Conservation (phyloP, 164 flowering plant species). For the Paratinospora sagittata region DNA sequence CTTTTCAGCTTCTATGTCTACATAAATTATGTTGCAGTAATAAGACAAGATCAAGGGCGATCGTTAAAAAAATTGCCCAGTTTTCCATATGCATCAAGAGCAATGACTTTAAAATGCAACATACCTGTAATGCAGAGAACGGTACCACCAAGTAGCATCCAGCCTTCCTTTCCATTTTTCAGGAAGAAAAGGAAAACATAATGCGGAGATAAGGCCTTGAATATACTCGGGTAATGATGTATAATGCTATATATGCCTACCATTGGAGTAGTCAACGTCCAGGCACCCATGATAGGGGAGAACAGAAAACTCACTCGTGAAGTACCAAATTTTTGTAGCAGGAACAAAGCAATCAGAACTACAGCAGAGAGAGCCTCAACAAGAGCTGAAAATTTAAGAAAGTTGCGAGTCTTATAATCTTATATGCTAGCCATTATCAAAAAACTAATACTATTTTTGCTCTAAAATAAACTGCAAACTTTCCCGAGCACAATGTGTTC, state of each 20-base stretch:
- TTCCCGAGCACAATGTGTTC: neutral
- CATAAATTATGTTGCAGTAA: neutral
- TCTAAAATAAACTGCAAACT: neutral
- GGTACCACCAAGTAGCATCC: slow-evolving; percentile 76
- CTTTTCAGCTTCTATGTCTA: neutral
- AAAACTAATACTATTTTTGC: neutral
- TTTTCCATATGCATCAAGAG: neutral
- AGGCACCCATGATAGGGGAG: slow-evolving; percentile 81
- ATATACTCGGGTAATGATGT: slow-evolving; percentile 57
- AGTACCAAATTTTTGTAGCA: slow-evolving; percentile 76
- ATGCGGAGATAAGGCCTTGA: slow-evolving; percentile 77
- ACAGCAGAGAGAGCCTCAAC: slow-evolving; percentile 61
- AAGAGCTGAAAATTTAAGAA: slow-evolving; percentile 41
- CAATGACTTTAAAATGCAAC: slow-evolving; percentile 2
- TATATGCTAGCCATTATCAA: neutral
- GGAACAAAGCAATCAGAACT: slow-evolving; percentile 53
- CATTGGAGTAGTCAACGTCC: slow-evolving; percentile 69
- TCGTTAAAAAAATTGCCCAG: neutral
- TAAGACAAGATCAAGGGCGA: neutral
- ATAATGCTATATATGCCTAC: slow-evolving; percentile 70
- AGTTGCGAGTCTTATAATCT: neutral
- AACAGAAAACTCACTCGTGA: slow-evolving; percentile 74
- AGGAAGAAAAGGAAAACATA: slow-evolving; percentile 54
- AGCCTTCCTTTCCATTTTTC: slow-evolving; percentile 68
- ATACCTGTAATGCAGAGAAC: slow-evolving; percentile 81